Percentiles rank a stretch among this genome's conserved stretches.
phyloP scores from a whole-genome alignment of 352 stramenopile genomes.

The Aphanomyces euteiches region DNA sequence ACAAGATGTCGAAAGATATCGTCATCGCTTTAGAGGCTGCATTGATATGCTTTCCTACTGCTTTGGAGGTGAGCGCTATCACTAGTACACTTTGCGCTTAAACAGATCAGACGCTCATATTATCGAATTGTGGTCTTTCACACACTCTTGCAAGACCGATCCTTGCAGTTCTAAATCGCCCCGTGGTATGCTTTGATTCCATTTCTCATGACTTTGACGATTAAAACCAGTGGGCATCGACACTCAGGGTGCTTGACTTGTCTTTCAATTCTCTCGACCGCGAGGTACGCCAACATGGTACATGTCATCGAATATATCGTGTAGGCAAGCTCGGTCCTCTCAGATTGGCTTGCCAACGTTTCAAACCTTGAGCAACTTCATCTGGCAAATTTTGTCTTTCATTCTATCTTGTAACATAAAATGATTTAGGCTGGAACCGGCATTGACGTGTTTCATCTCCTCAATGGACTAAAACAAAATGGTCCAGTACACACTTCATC shows the following conservation, averaged over 20 bases:
- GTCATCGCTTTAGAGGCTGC: not conserved
- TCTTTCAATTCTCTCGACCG: slow-evolving; percentile 61
- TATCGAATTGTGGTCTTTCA: not conserved
- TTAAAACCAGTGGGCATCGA: slow-evolving; percentile 27
- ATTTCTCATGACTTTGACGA: not conserved
- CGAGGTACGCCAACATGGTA: slow-evolving; percentile 32
- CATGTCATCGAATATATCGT: not conserved
- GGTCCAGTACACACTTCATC: slow-evolving; percentile 61
- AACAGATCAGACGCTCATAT: not conserved
- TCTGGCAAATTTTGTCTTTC: slow-evolving; percentile 25
- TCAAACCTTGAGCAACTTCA: slow-evolving; percentile 58
- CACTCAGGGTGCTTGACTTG: slow-evolving; percentile 48
- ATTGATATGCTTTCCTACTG: slow-evolving; percentile 1
- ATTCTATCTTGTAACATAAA: no score
- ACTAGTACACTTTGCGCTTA: not conserved
- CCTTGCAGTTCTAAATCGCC: slow-evolving; percentile 5
- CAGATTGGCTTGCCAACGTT: slow-evolving; percentile 52
- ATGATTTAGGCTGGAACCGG: slow-evolving; percentile 41
- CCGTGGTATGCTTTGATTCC: not conserved
- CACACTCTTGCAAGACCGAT: not conserved
- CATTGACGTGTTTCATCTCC: slow-evolving; percentile 52
- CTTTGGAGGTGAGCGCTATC: not conserved
- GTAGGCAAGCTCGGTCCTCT: slow-evolving; percentile 47
- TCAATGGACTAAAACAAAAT: slow-evolving; percentile 60
- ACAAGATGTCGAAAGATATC: slow-evolving; percentile 10